Evolutionary conservation across 768 basidiomycete genomes (phyloP), one percentile per base, ranked within the genome.

Genomic region (Tephrocybe rancida): DNA sequence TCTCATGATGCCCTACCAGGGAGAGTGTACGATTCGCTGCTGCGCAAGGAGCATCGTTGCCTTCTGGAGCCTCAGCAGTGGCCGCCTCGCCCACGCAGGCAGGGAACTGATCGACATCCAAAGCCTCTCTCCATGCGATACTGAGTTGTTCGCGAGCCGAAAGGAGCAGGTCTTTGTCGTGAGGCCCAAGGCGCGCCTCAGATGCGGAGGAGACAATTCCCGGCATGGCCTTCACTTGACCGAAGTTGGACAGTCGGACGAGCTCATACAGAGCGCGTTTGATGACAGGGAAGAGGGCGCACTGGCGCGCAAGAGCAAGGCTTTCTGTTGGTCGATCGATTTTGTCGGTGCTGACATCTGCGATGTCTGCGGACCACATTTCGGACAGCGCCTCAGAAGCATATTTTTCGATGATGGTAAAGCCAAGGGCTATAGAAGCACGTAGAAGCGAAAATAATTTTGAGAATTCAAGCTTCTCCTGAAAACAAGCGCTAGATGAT

Each of bases 201-300:
- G 50, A 48, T n/a, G 43, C 27, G 5, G 27, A 42, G 41, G 32
- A 27, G 10, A 52, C 18, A 9, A 45, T n/a, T 39, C 37, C 54
- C 22, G 47, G 48, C 19, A 24, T 38, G 21, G 27, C 4, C 32
- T 55, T 34, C 22, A 16, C 51, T 44, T 70, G 69, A 8, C 65
- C 70, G 48, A 71, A 69, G 13, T 54, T 62, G 8, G 61, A 45
- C 11, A 56, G 57, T 26, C 74, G 64, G 4, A 74, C 59, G 30
- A 76, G 65, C 57, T 76, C 74, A 59, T 75, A 77, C 53, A 70
- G 66, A 4, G 74, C 68, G 44, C 70, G 64, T 43, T 74, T 73
- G 16, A 69, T 65, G 5, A 75, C 60, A 5, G 44, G 24, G 22
- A 64, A 64, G 18, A 72, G 56, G 29, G 61, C 64, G 55, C 59